Evolutionary conservation across 352 stramenopile genomes (phyloP).

Genomic region (Elongisporangium undulatum): DNA sequence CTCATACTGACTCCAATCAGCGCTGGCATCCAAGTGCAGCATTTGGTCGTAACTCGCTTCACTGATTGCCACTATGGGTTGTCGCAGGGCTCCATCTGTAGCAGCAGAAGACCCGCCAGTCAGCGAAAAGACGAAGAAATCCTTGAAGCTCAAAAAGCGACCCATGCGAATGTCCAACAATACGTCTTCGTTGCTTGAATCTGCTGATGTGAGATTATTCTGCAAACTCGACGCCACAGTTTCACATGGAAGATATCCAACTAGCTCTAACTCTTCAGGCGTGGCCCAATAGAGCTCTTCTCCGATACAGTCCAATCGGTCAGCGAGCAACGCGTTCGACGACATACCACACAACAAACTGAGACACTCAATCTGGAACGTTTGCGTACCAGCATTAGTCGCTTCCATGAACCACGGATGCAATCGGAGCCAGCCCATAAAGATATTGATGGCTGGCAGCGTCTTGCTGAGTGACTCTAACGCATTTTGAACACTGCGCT

Average conservation of each 20-base stretch:
- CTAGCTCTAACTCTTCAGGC: conserved; percentile 36
- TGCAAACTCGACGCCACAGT: background rate
- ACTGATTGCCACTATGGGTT: background rate
- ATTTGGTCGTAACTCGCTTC: background rate
- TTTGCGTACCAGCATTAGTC: background rate
- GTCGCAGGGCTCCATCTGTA: background rate
- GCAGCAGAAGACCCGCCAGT: background rate
- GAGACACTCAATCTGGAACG: conserved; percentile 8
- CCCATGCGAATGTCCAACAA: conserved; percentile 16
- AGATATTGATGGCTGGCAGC: conserved; percentile 30
- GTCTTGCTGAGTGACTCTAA: conserved; percentile 23
- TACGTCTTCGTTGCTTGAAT: conserved; percentile 2
- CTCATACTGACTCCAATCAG: background rate
- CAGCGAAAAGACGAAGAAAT: conserved; percentile 5
- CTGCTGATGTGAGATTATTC: background rate
- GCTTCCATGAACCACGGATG: conserved; percentile 22
- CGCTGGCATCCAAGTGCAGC: conserved; percentile 1
- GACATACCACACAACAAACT: conserved; percentile 10
- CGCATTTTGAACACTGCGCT: conserved; percentile 3
- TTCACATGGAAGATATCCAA: conserved; percentile 32
- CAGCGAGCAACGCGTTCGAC: conserved; percentile 10
- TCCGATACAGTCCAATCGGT: conserved; percentile 7
- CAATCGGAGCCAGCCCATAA: conserved; percentile 32
- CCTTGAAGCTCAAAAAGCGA: conserved; percentile 13
- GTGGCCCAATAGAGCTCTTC: conserved; percentile 3